Base-by-base conservation (phyloP, 2,329 filamentous ascomycete species). In the Thyridium curvatum region DNA sequence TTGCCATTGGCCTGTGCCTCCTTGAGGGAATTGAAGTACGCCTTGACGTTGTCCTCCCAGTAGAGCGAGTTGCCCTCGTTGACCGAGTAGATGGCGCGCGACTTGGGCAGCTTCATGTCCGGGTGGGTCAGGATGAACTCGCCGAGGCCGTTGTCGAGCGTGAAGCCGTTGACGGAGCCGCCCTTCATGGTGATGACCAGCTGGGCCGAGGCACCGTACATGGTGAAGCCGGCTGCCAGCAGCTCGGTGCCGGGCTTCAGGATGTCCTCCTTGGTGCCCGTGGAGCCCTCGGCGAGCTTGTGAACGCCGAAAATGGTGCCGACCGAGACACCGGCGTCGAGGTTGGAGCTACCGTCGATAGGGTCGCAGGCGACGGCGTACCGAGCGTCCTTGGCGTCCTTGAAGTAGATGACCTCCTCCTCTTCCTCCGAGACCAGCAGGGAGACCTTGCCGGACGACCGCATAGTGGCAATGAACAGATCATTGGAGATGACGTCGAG, bases 121-220 rank as follows among this genome's bases (percentile, higher is more conserved):
- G 93, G 93, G 66, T 98, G 93, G 12, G 91, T 94, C 43, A 98
- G 78, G 66, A 96, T 98, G 72, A 98, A 98, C 74, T 98, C 93
- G 68, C 93, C 93, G 36, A 98, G 80, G 14, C 89, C 86, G 62
- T 86, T 94, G 70, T 98, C 93, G 55, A 98, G 81, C 18, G 93
- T 98, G 74, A 98, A 98, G 55, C 93, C 93, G 66, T 97, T 96
- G 65, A 98, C 93, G 45, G 69, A 77, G 47, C 90, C 86, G 50
- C 82, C 87, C 66, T 84, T 86, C 89, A 97, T 96, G 51, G 93
- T 98, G 59, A 98, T 85, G 55, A 98, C 93, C 34, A 98, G 76
- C 70, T 97, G 91, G 4, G 93, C 82, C 3, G 90, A 96, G 51
- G 93, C 93, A 58, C 93, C 93, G 68, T 98, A 98, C 93, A 98